Conservation (phyloP, 2,329 filamentous ascomycete genomes). For the Seiridium cupressi region DNA sequence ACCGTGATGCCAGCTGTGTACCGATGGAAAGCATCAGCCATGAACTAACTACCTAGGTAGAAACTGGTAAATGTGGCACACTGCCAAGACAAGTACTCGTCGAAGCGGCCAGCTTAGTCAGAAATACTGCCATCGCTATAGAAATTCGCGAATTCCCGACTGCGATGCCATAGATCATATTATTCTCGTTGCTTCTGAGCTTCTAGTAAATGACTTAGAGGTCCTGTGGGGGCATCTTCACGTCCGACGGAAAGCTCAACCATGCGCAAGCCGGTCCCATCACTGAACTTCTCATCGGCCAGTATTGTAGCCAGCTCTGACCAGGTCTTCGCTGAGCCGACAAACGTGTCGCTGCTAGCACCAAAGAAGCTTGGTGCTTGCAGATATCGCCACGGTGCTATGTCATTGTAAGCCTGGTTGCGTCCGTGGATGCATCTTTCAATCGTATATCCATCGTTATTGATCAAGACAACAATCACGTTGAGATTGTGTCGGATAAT, state of each 20-base stretch:
- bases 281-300: conserved; percentile 1
- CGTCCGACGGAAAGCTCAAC: conserved; percentile 30
- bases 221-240: conserved; percentile 27
- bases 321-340: neutral
- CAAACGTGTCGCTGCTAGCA: conserved; percentile 23
- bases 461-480: conserved; percentile 51
- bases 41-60: no score
- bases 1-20: no score
- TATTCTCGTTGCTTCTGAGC: neutral
- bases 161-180: no score
- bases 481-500: conserved; percentile 55
- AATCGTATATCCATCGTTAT: conserved; percentile 60
- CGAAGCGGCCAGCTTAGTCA: no score
- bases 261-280: conserved; percentile 26
- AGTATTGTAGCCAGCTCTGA: neutral
- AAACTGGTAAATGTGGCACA: no score
- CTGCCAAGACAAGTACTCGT: no score
- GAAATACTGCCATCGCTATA: no score
- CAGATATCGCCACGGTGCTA: conserved; percentile 50
- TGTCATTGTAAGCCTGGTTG: conserved; percentile 52
- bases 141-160: no score
- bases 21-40: no score
- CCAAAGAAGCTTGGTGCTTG: conserved; percentile 48
- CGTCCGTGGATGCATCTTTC: conserved; percentile 57
- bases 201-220: conserved; percentile 8